Conservation (phyloP, 345 rosid species). For the Melastoma malabathricum region DNA sequence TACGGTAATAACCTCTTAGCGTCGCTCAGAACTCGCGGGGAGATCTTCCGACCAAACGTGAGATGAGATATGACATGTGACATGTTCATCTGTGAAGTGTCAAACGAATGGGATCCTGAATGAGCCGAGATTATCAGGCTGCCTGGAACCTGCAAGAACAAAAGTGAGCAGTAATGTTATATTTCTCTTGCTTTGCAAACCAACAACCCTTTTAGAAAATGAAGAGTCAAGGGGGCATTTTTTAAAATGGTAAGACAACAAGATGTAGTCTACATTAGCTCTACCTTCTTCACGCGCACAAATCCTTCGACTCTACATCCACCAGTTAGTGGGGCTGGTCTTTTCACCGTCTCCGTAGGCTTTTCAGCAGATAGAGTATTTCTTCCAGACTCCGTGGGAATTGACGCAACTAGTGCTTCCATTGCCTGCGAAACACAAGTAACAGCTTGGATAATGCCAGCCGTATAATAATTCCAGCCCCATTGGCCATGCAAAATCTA, state of each 20-base stretch:
- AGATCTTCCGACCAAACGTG: slow-evolving; percentile 70
- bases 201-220: no score
- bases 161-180: background rate
- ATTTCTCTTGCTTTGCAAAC: no score
- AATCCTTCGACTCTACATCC: slow-evolving; percentile 98
- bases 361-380: slow-evolving; percentile 28
- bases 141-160: slow-evolving; percentile 74
- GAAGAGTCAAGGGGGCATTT: no score
- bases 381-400: slow-evolving; percentile 43
- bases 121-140: slow-evolving; percentile 80
- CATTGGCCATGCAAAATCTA: background rate
- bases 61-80: slow-evolving; percentile 86
- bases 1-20: slow-evolving; percentile 57
- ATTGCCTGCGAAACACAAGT: slow-evolving; percentile 35
- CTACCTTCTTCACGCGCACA: slow-evolving; percentile 96
- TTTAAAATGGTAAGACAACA: no score
- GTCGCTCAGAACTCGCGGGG: slow-evolving; percentile 46
- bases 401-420: slow-evolving; percentile 53
- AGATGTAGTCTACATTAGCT: no score
- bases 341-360: slow-evolving; percentile 28
- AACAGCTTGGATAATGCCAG: background rate
- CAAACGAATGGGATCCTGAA: slow-evolving; percentile 91
- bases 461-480: background rate
- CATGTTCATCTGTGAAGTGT: slow-evolving; percentile 82
- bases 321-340: slow-evolving; percentile 78